Conservation (phyloP, 768 basidiomycete species). For the Russula sp. region DNA sequence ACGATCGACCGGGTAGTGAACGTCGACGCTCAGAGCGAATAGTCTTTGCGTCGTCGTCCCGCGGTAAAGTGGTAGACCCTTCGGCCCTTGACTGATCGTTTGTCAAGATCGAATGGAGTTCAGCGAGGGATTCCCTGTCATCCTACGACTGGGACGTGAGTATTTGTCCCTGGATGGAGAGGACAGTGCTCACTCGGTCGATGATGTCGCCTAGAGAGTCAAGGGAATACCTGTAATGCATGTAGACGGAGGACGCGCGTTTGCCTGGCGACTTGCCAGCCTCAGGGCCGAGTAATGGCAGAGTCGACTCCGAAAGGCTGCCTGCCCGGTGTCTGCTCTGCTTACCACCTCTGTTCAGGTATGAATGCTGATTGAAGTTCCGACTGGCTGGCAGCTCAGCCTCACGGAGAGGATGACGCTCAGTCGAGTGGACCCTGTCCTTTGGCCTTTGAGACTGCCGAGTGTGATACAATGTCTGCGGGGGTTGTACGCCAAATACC, state of each 20-base stretch:
- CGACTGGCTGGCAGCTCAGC: slow-evolving; percentile 22
- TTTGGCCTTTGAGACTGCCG: slow-evolving; percentile 37
- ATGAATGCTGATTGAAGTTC: slow-evolving; percentile 47
- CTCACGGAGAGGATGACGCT: background rate
- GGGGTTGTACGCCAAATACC: slow-evolving; percentile 80
- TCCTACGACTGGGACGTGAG: slow-evolving; percentile 40
- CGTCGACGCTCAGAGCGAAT: slow-evolving; percentile 24
- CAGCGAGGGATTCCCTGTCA: slow-evolving; percentile 64
- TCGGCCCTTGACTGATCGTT: slow-evolving; percentile 9
- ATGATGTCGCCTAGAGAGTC: slow-evolving; percentile 77
- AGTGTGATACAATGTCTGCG: slow-evolving; percentile 71
- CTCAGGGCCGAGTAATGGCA: slow-evolving; percentile 35
- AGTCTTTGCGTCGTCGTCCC: slow-evolving; percentile 14
- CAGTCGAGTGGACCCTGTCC: slow-evolving; percentile 11
- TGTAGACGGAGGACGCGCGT: slow-evolving; percentile 41
- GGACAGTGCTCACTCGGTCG: slow-evolving; percentile 50
- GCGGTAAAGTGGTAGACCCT: slow-evolving; percentile 15
- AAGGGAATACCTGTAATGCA: slow-evolving; percentile 73
- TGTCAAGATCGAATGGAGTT: slow-evolving; percentile 64
- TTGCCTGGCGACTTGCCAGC: slow-evolving; percentile 7
- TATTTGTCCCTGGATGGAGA: slow-evolving; percentile 6
- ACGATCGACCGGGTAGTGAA: slow-evolving; percentile 60
- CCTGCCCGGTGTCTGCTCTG: slow-evolving; percentile 33
- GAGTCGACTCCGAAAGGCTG: slow-evolving; percentile 54
- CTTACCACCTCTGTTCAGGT: slow-evolving; percentile 31